A percentile compares a stretch with the other conserved stretches of the same genome.
Conservation (phyloP, 2,329 filamentous ascomycete species). For the Neurospora crassa region DNA sequence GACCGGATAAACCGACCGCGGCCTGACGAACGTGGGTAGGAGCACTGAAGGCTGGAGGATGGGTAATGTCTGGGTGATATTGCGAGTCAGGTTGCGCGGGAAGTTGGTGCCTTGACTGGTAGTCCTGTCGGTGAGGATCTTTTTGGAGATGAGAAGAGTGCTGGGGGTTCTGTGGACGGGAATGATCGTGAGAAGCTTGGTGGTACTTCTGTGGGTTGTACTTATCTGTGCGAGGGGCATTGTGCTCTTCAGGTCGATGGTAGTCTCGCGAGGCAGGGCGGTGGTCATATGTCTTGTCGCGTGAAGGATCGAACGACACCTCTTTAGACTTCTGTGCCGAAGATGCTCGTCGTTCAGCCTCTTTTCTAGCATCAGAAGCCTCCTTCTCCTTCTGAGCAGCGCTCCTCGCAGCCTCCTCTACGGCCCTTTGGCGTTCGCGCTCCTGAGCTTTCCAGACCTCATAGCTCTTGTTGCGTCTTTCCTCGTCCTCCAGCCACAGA, state of each 20-base stretch:
- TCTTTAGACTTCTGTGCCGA: neutral
- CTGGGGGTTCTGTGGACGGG: neutral
- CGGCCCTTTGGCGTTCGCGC: neutral
- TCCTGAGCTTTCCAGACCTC: neutral
- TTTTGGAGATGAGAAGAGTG: no score
- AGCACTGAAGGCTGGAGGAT: neutral
- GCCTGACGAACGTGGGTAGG: neutral
- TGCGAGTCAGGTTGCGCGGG: no score
- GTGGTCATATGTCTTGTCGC: neutral
- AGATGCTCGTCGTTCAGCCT: neutral
- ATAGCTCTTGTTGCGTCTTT: neutral
- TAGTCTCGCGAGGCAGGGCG: neutral
- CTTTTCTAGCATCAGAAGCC: neutral
- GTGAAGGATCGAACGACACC: neutral
- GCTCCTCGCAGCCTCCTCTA: neutral
- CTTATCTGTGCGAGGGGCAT: fast-evolving
- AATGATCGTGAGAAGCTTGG: neutral
- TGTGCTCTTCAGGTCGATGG: neutral
- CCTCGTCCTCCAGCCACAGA: neutral
- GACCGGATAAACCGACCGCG: neutral
- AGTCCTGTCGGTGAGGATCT: neutral
- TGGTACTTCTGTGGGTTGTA: fast-evolving
- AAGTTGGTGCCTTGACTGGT: no score
- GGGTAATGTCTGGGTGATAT: no score
- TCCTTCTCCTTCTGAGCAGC: neutral